Evolutionary conservation across 257 asterid species (phyloP), one percentile per base, ranked within the genome.

Genomic region (Hygrophila difformis): DNA sequence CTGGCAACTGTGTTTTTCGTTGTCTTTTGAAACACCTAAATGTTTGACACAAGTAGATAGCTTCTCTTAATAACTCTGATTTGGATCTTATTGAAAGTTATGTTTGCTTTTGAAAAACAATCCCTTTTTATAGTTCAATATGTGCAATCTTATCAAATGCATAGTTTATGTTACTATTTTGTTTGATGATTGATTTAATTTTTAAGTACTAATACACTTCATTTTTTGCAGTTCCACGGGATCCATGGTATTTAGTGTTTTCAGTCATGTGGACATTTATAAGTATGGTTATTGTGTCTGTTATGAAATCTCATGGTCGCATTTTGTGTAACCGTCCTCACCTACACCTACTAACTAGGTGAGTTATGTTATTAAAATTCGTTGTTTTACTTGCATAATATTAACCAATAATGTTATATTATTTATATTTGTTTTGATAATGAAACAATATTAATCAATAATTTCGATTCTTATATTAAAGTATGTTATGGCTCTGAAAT

Each of bases 301-400:
- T 76, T 38, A 93, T 88, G 56, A 84, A 52, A 75, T 70, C 79
- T 56, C 72, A 84, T 40, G 93, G 94, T 35, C 87, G 81, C 22
- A 18, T 59, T 37, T 88, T 88, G 84, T 88, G 97, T 40, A 76
- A 88, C 59, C 78, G 94, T 18, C 97, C 97, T 39, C 93, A 89
- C 38, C 79, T 88, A 29, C 77, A 72, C 71, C 81, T 65, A 63
- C 84, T n/a, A n/a, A n/a, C 94, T 49, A 57, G 78, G 38, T 64
- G n/a, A n/a, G n/a, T n/a, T n/a, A n/a, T n/a, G n/a, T n/a, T n/a
- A n/a, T n/a, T n/a, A n/a, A n/a, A n/a, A n/a, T n/a, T n/a, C n/a
- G n/a, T n/a, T n/a, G n/a, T n/a, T n/a, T n/a, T n/a, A n/a, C n/a
- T n/a, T n/a, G n/a, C n/a, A n/a, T n/a, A n/a, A n/a, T n/a, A n/a